Evolutionary conservation across 2,329 filamentous ascomycete species (phyloP), one percentile per base, ranked within the genome.

Genomic region (Lecanicillium sp.): DNA sequence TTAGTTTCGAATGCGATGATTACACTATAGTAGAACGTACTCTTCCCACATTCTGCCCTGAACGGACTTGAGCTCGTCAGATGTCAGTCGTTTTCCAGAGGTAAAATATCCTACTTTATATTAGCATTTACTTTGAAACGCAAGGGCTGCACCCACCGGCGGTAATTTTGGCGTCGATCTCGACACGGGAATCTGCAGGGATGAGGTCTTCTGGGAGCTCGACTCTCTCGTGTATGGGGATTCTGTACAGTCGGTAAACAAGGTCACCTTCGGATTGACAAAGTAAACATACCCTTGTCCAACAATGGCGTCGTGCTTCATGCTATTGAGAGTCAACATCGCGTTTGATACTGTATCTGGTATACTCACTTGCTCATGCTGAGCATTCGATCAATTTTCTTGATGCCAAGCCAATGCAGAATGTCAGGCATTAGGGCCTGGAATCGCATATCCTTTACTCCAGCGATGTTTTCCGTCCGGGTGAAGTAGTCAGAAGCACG

Each of bases 371-470:
- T 95, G 69, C 88, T 95, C 93, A 97, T 97, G 71, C 88, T 95
- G 58, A 96, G 73, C 93, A 97, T 98, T 52, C 90, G 79, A 66
- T 98, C 93, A 62, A 98, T 97, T 76, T 97, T 97, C 64, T 87
- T 93, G 63, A 98, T 96, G 53, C 93, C 93, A 24, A 98, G 79
- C 93, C 93, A 97, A 69, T 97, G 93, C 46, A 97, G 77, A 56
- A 97, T 95, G 65, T 95, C 90, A 27, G 93, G 91, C 93, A 97
- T 97, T 47, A 98, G 75, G 23, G 91, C 91, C 72, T 97, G 93
- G 76, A 97, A 97, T 32, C 93, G 84, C 91, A 97, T 97, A 58
- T 83, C 86, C 67, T 95, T 95, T 56, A 97, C 91, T 52, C 93
- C 93, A 8, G 93, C 93, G 63, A 98, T 94, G 64, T 96, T 95